Evolutionary conservation across 768 basidiomycete species (phyloP).

Genomic region (Boletus rubescentipes): DNA sequence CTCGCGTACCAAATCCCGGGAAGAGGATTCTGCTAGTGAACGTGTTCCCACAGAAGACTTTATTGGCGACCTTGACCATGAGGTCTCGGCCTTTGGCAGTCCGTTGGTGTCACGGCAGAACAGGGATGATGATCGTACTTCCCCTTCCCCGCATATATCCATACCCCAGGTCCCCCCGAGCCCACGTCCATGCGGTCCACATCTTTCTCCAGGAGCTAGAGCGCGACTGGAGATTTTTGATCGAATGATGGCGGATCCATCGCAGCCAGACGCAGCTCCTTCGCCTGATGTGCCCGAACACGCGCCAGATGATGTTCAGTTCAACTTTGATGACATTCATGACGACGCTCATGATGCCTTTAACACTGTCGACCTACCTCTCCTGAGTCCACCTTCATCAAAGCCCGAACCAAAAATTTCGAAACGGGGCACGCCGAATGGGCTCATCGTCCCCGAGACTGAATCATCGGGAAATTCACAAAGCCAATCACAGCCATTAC

Average conservation of each 20-base stretch:
- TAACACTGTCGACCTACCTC: conserved; percentile 1
- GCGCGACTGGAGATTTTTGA: conserved; percentile 32
- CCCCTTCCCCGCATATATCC: conserved; percentile 2
- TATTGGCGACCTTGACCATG: background rate
- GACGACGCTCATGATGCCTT: background rate
- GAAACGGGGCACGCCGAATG: conserved; percentile 11
- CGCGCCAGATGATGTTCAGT: background rate
- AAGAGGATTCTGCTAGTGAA: background rate
- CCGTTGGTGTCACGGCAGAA: background rate
- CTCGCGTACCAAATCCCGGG: background rate
- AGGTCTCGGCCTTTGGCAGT: background rate
- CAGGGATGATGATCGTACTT: background rate
- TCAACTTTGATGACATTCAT: background rate
- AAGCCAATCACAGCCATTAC: conserved; percentile 15
- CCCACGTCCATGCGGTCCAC: conserved; percentile 1
- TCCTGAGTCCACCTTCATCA: conserved; percentile 4
- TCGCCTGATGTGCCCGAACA: background rate
- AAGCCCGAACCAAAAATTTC: background rate
- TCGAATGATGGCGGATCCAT: conserved; percentile 17
- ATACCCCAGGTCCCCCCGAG: background rate
- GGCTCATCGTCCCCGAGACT: conserved; percentile 33
- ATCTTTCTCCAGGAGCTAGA: conserved; percentile 28
- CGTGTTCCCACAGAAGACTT: background rate
- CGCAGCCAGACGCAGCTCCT: background rate
- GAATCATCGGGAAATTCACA: conserved; percentile 28